These are phyloP conservation scores for Colletotrichum eremochloae DNA, from an alignment of 2,329 filamentous ascomycete genomes.

Conservation along the genomic window DNA sequence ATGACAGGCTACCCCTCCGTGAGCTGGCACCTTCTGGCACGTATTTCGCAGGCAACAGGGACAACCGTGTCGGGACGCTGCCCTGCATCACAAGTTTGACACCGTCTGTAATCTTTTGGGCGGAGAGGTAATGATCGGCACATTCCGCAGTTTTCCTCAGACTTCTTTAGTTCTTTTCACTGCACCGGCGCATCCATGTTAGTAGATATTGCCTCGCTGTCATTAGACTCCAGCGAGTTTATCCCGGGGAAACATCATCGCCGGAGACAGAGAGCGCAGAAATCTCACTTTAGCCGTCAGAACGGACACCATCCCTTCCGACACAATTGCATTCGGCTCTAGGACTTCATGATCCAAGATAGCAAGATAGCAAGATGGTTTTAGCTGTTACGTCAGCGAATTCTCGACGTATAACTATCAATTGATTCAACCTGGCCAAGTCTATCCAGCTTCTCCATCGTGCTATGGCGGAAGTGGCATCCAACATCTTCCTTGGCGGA, in stretches of 20 bases:
- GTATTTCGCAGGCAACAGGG: constrained; percentile 1
- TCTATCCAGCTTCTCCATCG: constrained; percentile 4
- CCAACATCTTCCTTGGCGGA: not conserved
- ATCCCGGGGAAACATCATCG: not conserved
- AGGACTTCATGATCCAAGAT: not conserved
- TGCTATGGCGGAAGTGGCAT: not conserved
- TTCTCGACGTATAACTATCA: not conserved
- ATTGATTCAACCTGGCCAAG: not conserved
- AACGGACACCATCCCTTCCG: not conserved
- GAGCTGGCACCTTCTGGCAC: constrained; percentile 14
- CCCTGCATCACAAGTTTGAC: constrained; percentile 19
- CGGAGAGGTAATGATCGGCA: constrained; percentile 26
- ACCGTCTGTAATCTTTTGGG: not conserved
- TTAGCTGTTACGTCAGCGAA: not conserved
- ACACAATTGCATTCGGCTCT: not conserved
- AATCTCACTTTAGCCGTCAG: not conserved
- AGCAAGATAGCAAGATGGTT: not conserved
- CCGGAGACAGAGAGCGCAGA: not conserved
- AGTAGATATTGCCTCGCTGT: not conserved
- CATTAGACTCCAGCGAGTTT: not conserved
- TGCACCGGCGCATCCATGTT: not conserved
- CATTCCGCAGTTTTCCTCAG: constrained; percentile 12
- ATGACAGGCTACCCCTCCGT: constrained; percentile 12
- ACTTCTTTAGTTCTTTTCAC: constrained; percentile 14
- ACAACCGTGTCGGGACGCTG: constrained; percentile 17